A percentile compares a stretch with the other conserved stretches of the same genome.
phyloP scores from a whole-genome alignment of 768 basidiomycete species.

The Mycena belliarum region DNA sequence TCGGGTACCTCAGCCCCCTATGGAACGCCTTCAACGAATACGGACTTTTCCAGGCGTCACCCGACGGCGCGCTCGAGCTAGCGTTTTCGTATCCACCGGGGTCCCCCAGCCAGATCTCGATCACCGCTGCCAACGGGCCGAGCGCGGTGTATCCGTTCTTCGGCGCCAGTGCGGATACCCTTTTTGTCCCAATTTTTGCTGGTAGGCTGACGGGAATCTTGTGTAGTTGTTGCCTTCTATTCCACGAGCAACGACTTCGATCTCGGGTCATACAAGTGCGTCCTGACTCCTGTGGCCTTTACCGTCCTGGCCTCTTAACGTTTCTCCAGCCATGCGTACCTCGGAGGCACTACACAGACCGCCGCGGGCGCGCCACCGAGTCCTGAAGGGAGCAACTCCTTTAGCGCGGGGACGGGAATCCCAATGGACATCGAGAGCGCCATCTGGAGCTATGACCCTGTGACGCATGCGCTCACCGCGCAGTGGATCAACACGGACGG shows the following conservation, averaged over 20 bases:
- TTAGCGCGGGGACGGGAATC: neutral
- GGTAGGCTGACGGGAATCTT: no score
- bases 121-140: neutral
- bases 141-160: neutral
- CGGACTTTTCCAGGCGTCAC: neutral
- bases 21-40: neutral
- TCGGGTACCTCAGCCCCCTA: neutral
- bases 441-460: neutral
- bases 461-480: neutral
- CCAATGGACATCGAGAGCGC: neutral
- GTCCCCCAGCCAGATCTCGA: neutral
- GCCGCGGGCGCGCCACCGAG: neutral
- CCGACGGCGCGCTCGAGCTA: neutral
- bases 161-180: neutral
- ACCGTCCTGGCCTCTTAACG: neutral
- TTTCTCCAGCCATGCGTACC: neutral
- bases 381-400: neutral
- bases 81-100: neutral
- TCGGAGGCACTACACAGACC: neutral
- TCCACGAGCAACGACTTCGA: neutral
- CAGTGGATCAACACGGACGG: neutral
- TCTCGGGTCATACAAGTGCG: neutral
- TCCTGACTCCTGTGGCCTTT: neutral
- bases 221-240: neutral
- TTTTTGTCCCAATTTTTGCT: no score